Conservation (phyloP, 2,329 filamentous ascomycete species). For the Magnaporthales sp. region DNA sequence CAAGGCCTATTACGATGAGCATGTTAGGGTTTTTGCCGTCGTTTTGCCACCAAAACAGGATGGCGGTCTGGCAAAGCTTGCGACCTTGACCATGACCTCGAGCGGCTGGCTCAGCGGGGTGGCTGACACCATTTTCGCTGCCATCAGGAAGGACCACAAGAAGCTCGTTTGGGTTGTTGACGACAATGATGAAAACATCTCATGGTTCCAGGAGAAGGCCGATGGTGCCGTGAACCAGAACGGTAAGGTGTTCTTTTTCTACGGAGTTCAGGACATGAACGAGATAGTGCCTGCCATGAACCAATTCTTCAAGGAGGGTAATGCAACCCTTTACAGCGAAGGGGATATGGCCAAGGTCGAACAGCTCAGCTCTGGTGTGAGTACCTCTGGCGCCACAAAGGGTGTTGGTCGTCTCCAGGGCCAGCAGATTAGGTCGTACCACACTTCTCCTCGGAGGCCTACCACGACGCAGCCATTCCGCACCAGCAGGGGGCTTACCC, state of each 20-base stretch:
- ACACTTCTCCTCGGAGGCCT: slow-evolving; percentile 2
- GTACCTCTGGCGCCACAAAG: slow-evolving; percentile 47
- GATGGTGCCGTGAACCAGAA: slow-evolving; percentile 82
- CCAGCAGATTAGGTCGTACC: slow-evolving; percentile 5
- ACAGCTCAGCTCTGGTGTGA: slow-evolving; percentile 1
- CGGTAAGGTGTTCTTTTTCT: slow-evolving; percentile 93
- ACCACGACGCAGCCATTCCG: slow-evolving; percentile 7
- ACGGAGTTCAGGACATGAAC: slow-evolving; percentile 72
- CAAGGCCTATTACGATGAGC: slow-evolving; percentile 89
- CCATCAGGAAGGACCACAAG: slow-evolving; percentile 88
- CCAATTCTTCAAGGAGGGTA: slow-evolving; percentile 75
- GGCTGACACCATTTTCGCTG: slow-evolving; percentile 88
- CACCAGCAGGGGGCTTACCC: slow-evolving; percentile 11
- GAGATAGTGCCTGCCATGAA: slow-evolving; percentile 78
- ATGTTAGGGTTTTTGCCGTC: slow-evolving; percentile 86
- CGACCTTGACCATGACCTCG: slow-evolving; percentile 89
- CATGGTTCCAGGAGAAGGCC: slow-evolving; percentile 97
- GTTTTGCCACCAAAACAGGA: slow-evolving; percentile 66
- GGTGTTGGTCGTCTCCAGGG: slow-evolving; percentile 10
- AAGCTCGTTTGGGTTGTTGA: slow-evolving; percentile 95
- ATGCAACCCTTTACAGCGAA: slow-evolving; percentile 57
- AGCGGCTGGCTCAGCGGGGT: slow-evolving; percentile 91
- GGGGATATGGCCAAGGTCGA: background rate
- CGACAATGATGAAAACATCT: slow-evolving; percentile 90
- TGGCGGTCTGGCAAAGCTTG: slow-evolving; percentile 67